Conservation (phyloP, 495 filamentous ascomycete genomes). For the Penicillium herquei region DNA sequence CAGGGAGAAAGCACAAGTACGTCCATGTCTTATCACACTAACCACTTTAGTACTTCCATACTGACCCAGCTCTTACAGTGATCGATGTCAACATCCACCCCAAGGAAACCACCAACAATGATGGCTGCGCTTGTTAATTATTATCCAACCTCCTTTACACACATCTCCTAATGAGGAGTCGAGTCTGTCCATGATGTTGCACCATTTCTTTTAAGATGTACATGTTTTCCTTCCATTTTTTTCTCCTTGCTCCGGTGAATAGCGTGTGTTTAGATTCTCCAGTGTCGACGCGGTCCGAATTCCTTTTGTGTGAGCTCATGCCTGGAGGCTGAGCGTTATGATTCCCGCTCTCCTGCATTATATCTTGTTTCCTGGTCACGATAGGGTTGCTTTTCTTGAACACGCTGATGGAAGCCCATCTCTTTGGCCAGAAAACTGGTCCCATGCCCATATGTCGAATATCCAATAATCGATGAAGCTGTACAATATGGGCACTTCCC, state of each 20-base stretch:
- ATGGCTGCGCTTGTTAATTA: constrained; percentile 76
- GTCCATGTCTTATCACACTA: constrained; percentile 20
- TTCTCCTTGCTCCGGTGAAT: constrained; percentile 24
- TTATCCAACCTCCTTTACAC: constrained; percentile 8
- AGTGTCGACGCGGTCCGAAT: constrained; percentile 13
- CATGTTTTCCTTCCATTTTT: constrained; percentile 34
- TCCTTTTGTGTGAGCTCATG: constrained; percentile 14
- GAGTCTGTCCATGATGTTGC: constrained; percentile 43
- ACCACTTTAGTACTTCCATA: background rate
- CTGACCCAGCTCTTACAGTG: constrained; percentile 53
- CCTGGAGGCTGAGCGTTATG: constrained; percentile 20
- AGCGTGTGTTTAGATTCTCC: constrained; percentile 32
- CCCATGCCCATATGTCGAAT: constrained; percentile 17
- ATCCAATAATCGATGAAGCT: constrained; percentile 28
- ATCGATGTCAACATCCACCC: constrained; percentile 92
- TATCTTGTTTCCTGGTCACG: constrained; percentile 14
- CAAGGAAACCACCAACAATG: constrained; percentile 65
- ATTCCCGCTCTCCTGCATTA: constrained; percentile 22
- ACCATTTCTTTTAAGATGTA: constrained; percentile 41
- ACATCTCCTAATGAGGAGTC: constrained; percentile 27
- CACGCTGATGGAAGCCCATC: constrained; percentile 5
- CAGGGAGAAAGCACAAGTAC: constrained; percentile 62
- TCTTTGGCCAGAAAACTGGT: constrained; percentile 6
- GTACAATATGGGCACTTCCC: constrained; percentile 21
- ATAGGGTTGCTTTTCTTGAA: constrained; percentile 13